Evolutionary conservation across 495 filamentous ascomycete genomes (phyloP), one percentile per base, ranked within the genome.

Genomic region (Zalerion maritima): DNA sequence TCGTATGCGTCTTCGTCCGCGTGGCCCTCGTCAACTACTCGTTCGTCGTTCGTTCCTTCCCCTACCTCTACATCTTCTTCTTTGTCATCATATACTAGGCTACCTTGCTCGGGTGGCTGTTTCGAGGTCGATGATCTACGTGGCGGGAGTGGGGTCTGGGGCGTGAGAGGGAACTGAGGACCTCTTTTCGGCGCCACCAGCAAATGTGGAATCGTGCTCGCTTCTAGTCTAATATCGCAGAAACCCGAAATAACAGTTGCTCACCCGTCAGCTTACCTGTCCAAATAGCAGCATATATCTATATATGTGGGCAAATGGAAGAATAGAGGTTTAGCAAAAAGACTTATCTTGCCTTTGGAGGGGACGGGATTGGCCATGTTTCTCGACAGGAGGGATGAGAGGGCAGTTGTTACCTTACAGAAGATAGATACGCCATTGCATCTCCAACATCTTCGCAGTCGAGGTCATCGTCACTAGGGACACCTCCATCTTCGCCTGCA

Each of bases 361-460:
- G n/a, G n/a, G n/a, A n/a, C n/a, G n/a, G n/a, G n/a, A n/a, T n/a
- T n/a, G n/a, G n/a, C n/a, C 32, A 44, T 29, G 18, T 36, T 37
- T 33, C 29, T 33, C 20, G 26, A 24, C 25, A 17, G 19, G 24
- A 49, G 31, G 24, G 28, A 20, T 29, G 14, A 29, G 26, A 26
- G 15, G 24, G 31, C 32, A 38, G 23, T 7, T 4, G 24, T 67
- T 63, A 91, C 83, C 81, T 67, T 29, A 92, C 83, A 57, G 79
- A 74, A 47, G 65, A 68, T 14, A 92, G 54, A 53, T 92, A 92
- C 30, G 71, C 68, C 16, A 89, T 28, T 3, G 78, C 83, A 49
- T 81, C 68, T 6, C 48, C 41, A 19, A 63, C 57, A 14, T 71
- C 67, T 28, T 72, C 72, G 20, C 61, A 73, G 21, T 65, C 64